These are phyloP conservation scores for Boletus chippewaensis DNA, from an alignment of 1,284 basidiomycete species.

Conservation along the genomic window DNA sequence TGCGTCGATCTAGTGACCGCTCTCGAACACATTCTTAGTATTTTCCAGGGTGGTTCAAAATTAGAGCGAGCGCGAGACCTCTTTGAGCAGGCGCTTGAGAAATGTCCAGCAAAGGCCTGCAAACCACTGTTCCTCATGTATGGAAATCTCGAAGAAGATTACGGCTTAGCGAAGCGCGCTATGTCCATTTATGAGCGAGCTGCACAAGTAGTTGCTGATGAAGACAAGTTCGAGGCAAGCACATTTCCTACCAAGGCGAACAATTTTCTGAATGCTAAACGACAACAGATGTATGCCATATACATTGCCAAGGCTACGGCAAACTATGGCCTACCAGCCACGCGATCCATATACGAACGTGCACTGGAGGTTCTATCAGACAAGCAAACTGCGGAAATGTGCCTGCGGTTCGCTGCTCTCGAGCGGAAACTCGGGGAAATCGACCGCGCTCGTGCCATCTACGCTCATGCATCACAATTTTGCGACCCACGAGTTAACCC, in stretches of 20 bases:
- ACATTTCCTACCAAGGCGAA: not conserved
- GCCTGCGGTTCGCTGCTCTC: constrained; percentile 89
- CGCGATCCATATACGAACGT: constrained; percentile 93
- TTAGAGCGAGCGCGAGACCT: constrained; percentile 93
- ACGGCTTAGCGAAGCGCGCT: constrained; percentile 90
- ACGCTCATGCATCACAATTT: constrained; percentile 96
- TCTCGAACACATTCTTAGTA: constrained; percentile 5
- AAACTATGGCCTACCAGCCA: constrained; percentile 95
- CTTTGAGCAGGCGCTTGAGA: constrained; percentile 96
- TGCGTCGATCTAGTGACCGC: constrained; percentile 36
- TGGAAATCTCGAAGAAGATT: constrained; percentile 89
- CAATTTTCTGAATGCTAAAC: constrained; percentile 3
- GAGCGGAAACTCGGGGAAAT: constrained; percentile 99
- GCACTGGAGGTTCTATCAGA: constrained; percentile 94
- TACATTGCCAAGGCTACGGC: constrained; percentile 97
- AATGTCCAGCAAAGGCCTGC: constrained; percentile 91
- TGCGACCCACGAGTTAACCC: constrained; percentile 90
- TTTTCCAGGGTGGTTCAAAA: constrained; percentile 76
- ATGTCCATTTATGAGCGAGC: constrained; percentile 97
- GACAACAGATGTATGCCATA: constrained; percentile 82
- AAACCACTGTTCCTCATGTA: constrained; percentile 97
- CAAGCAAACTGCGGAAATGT: constrained; percentile 95
- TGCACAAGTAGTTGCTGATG: constrained; percentile 75
- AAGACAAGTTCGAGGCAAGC: constrained; percentile 90
- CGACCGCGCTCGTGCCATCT: constrained; percentile 93